Evolutionary conservation across 2,329 filamentous ascomycete species (phyloP).

Genomic region (Neonectria magnoliae): DNA sequence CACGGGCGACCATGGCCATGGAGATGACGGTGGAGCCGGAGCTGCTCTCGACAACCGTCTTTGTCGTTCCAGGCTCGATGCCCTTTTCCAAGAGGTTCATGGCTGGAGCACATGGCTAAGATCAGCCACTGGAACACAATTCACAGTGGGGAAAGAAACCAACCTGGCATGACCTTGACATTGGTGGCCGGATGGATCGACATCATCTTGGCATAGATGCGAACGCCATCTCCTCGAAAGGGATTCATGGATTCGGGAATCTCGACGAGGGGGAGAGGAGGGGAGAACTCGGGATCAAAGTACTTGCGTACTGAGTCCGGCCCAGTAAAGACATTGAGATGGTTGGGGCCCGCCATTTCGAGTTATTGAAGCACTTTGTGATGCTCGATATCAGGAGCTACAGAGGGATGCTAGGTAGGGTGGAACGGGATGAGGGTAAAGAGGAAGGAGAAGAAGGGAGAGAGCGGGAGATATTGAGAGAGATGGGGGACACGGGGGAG

Average conservation of each 20-base stretch:
- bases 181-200: conserved; percentile 70
- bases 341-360: conserved; percentile 40
- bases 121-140: conserved; percentile 20
- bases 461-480: conserved; percentile 2
- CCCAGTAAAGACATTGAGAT: conserved; percentile 65
- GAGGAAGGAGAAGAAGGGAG: background rate
- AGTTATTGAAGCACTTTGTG: conserved; percentile 17
- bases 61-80: conserved; percentile 56
- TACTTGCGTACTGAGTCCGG: conserved; percentile 65
- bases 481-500: conserved; percentile 15
- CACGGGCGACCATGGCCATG: conserved; percentile 54
- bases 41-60: conserved; percentile 67
- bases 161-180: conserved; percentile 69
- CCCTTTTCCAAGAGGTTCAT: conserved; percentile 61
- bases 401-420: background rate
- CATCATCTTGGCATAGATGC: conserved; percentile 73
- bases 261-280: conserved; percentile 68
- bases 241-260: conserved; percentile 66
- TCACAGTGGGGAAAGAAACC: background rate
- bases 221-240: conserved; percentile 64
- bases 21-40: conserved; percentile 71
- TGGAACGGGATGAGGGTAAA: background rate
- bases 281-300: conserved; percentile 66
- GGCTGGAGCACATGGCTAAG: conserved; percentile 31
- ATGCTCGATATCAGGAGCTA: conserved; percentile 9